Percentiles rank a stretch among this genome's conserved stretches.
Evolutionary conservation across 176 grass and related monocot species (phyloP).

Genomic region (Carex myosuroides): DNA sequence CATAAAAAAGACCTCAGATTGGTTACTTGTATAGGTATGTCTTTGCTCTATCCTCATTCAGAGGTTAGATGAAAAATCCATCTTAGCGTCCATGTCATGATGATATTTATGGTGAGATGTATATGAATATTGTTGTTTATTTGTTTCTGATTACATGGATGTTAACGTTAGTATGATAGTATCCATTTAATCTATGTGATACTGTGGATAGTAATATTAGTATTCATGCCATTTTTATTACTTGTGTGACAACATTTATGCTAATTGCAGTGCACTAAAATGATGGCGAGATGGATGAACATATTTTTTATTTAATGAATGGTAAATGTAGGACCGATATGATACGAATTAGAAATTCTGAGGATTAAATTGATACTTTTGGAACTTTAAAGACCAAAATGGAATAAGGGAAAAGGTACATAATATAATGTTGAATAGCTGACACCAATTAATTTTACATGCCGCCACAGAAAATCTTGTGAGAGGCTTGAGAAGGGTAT

Average conservation of each 20-base stretch:
- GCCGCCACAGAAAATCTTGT: conserved; percentile 57
- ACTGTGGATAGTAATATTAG: background rate
- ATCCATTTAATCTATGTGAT: background rate
- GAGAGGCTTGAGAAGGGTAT: conserved; percentile 60
- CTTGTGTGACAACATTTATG: background rate
- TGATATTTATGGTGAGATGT: background rate
- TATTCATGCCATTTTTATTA: background rate
- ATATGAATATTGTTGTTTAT: background rate
- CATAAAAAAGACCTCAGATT: conserved; percentile 2
- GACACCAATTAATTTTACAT: conserved; percentile 10
- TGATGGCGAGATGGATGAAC: background rate
- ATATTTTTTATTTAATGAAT: background rate
- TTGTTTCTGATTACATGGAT: background rate
- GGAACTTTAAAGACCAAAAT: conserved; percentile 7
- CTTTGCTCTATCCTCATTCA: background rate
- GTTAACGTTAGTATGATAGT: background rate
- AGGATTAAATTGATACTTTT: background rate
- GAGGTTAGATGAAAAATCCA: background rate
- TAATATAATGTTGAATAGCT: conserved; percentile 17
- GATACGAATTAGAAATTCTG: background rate
- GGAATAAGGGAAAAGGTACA: background rate
- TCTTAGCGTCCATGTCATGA: background rate
- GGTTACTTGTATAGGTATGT: background rate
- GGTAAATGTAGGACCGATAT: background rate
- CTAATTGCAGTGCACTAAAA: background rate